Evolutionary conservation across 2,329 filamentous ascomycete species (phyloP).

Genomic region (Ophiostoma angusticollis): DNA sequence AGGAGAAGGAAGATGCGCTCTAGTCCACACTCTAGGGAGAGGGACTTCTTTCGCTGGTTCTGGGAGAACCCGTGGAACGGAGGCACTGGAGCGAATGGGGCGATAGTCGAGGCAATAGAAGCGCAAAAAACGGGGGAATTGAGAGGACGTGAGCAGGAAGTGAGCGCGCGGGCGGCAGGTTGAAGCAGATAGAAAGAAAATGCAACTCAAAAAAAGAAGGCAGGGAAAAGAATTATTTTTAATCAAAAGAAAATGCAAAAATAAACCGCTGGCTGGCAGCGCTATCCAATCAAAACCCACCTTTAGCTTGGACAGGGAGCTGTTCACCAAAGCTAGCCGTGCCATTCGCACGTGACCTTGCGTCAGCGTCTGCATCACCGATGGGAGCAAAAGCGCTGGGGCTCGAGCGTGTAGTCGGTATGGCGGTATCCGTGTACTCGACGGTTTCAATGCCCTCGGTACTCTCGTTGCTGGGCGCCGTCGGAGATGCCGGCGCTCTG

Average conservation of each 20-base stretch:
- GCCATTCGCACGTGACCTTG: background rate
- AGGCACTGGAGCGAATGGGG: no score
- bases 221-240: conserved; percentile 4
- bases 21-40: no score
- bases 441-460: no score
- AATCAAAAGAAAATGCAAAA: conserved; percentile 1
- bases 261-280: background rate
- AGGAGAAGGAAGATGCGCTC: background rate
- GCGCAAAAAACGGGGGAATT: background rate
- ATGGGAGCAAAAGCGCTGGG: no score
- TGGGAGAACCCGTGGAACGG: no score
- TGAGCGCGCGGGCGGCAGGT: conserved; percentile 6
- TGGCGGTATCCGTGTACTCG: no score
- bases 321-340: background rate
- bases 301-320: conserved; percentile 4
- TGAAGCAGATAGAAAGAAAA: conserved; percentile 5
- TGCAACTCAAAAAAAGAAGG: conserved; percentile 6
- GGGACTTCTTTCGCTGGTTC: no score
- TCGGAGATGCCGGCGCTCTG: background rate
- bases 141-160: background rate
- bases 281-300: conserved; percentile 7
- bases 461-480: background rate
- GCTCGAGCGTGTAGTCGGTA: no score
- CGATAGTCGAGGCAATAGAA: no score
- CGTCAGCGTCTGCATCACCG: background rate